Evolutionary conservation across 2,329 filamentous ascomycete species (phyloP).

Genomic region (Uncinocarpus reesii): DNA sequence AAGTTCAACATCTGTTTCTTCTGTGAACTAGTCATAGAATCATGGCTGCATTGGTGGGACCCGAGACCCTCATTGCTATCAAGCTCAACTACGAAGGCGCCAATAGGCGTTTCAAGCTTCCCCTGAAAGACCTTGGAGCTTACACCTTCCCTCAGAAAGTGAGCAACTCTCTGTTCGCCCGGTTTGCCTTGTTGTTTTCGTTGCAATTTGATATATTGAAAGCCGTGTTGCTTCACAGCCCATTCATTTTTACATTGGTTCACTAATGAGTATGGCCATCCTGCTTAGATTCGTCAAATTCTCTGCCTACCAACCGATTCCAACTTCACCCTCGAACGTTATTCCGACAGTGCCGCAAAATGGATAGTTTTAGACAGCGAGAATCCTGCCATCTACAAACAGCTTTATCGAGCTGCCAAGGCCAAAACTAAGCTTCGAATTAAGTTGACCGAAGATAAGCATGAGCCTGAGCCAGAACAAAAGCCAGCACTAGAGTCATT

Average conservation of each 20-base stretch:
- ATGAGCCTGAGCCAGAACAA: conserved; percentile 13
- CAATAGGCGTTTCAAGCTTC: conserved; percentile 77
- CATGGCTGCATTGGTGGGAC: conserved; percentile 40
- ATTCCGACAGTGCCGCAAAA: conserved; percentile 78
- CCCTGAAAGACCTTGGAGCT: conserved; percentile 70
- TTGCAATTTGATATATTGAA: no score
- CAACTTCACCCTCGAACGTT: conserved; percentile 70
- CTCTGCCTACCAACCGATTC: conserved; percentile 55
- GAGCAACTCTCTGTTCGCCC: conserved; percentile 32
- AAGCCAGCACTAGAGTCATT: conserved; percentile 18
- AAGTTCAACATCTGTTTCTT: conserved; percentile 22
- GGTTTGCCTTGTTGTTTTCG: no score
- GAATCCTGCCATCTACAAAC: conserved; percentile 84
- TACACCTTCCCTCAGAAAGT: conserved; percentile 73
- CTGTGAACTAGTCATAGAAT: conserved; percentile 31
- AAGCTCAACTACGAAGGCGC: conserved; percentile 70
- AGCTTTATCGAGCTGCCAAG: conserved; percentile 91
- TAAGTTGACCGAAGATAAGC: conserved; percentile 46
- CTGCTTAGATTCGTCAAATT: conserved; percentile 54
- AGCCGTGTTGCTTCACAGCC: no score
- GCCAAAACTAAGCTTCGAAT: conserved; percentile 96
- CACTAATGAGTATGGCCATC: not conserved
- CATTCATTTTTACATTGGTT: no score
- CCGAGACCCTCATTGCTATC: conserved; percentile 69
- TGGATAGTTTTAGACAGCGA: conserved; percentile 69